Evolutionary conservation across 2,329 filamentous ascomycete genomes (phyloP), one percentile per base, ranked within the genome.

Genomic region (Chalara sp.): DNA sequence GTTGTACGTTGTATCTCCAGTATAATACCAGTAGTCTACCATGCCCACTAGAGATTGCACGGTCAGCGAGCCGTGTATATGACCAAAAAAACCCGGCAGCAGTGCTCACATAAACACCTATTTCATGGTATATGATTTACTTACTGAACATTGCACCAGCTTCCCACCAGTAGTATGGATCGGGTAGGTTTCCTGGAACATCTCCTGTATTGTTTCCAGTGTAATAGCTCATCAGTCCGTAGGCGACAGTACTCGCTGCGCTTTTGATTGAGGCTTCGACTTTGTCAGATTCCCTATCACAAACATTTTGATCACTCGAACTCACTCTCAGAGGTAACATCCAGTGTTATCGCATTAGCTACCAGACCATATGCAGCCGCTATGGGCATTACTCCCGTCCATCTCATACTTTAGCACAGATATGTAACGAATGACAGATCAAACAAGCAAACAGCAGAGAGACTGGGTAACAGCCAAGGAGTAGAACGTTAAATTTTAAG

Each of bases 1-100:
- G 64, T 90, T 90, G 70, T 87, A 93, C 33, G 76, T 75, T 4
- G 75, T 70, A 63, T 92, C 87, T 21, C 83, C 83, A 0, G 87
- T 92, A 65, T 89, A 88, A 64, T 84, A 87, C 87, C 87, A 95
- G 66, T 93, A 93, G 61, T 93, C 87, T 48, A 95, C 75, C 55
- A 93, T 71, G 2, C 84, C 74, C 21, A 13, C 21, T 21, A 21
- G 21, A 21, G 3, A 21, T 21, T 21, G 21, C 21, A 3, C 21
- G 2, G 21, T 21, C 21, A 21, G 21, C 21, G 21, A 21, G 21
- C 21, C 3, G 21, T 21, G 21, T 21, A 21, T 21, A 21, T 21
- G 21, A 3, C 21, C 3, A 21, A 21, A 21, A 2, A 21, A 21
- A 21, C 21, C 21, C 21, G 21, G 21, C 21, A 21, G 21, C 21